Percentiles rank a stretch among this genome's conserved stretches.
phyloP scores from a whole-genome alignment of 345 rosid genomes.

The Camelina sativa region DNA sequence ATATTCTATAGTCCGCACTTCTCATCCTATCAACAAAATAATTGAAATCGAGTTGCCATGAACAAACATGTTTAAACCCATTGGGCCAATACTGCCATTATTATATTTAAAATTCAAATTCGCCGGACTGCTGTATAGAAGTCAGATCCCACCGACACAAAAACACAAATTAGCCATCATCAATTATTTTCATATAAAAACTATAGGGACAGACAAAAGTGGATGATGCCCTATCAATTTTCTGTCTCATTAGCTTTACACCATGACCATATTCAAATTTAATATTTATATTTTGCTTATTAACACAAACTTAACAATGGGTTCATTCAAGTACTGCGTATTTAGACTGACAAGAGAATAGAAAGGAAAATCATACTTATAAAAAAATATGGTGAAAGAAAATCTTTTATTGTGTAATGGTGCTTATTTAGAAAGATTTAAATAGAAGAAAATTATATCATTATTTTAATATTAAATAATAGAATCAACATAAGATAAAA shows the following conservation, averaged over 20 bases:
- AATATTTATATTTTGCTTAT: background rate
- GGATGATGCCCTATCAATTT: constrained; percentile 27
- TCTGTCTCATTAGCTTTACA: constrained; percentile 23
- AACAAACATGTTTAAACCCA: background rate
- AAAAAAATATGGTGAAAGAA: background rate
- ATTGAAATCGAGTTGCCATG: background rate
- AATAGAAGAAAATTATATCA: background rate
- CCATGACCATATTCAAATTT: background rate
- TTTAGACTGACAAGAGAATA: background rate
- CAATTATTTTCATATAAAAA: constrained; percentile 4
- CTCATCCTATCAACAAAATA: background rate
- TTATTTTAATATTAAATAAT: background rate
- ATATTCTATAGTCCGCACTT: background rate
- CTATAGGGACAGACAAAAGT: constrained; percentile 21
- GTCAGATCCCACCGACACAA: constrained; percentile 38
- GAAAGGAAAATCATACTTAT: background rate
- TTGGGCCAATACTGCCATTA: constrained; percentile 3
- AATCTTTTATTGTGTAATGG: background rate
- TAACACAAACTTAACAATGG: background rate
- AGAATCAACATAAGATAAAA: background rate
- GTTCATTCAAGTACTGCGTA: background rate
- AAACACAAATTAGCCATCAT: background rate
- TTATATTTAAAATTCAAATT: background rate
- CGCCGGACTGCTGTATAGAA: constrained; percentile 1
- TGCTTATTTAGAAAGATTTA: background rate